These are phyloP conservation scores for Phytophthora capsici DNA, from an alignment of 352 stramenopile species.

Conservation along the genomic window DNA sequence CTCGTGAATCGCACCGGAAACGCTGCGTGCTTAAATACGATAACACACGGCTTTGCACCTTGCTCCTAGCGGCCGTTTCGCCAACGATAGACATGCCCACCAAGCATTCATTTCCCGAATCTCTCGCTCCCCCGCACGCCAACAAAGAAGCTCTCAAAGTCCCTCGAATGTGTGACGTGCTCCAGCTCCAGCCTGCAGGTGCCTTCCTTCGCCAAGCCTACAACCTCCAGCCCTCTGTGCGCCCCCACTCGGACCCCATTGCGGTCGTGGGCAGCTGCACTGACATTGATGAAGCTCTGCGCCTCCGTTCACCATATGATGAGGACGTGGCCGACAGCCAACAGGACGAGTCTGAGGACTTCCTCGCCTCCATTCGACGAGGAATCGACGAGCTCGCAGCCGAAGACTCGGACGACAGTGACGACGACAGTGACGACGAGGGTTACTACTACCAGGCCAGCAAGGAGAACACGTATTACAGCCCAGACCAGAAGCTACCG, in stretches of 20 bases:
- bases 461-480: conserved; percentile 49
- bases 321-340: conserved; percentile 10
- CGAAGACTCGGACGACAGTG: conserved; percentile 22
- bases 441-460: conserved; percentile 41
- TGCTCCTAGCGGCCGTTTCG: conserved; percentile 10
- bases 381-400: conserved; percentile 34
- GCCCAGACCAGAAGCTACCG: conserved; percentile 32
- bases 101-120: conserved; percentile 34
- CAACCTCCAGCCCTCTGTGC: neutral
- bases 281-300: conserved; percentile 37
- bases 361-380: conserved; percentile 41
- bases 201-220: conserved; percentile 36
- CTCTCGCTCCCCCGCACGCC: conserved; percentile 20
- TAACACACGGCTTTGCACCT: conserved; percentile 11
- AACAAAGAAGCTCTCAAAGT: neutral
- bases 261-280: conserved; percentile 31
- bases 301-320: conserved; percentile 17
- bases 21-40: conserved; percentile 15
- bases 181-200: conserved; percentile 41
- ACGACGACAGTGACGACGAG: conserved; percentile 38
- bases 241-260: conserved; percentile 22
- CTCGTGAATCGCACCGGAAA: conserved; percentile 26
- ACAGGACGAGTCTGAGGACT: conserved; percentile 34
- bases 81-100: neutral
- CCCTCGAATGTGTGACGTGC: conserved; percentile 35